Evolutionary conservation across 2,329 filamentous ascomycete genomes (phyloP), one percentile per base, ranked within the genome.

Genomic region (Fusarium chuoi): DNA sequence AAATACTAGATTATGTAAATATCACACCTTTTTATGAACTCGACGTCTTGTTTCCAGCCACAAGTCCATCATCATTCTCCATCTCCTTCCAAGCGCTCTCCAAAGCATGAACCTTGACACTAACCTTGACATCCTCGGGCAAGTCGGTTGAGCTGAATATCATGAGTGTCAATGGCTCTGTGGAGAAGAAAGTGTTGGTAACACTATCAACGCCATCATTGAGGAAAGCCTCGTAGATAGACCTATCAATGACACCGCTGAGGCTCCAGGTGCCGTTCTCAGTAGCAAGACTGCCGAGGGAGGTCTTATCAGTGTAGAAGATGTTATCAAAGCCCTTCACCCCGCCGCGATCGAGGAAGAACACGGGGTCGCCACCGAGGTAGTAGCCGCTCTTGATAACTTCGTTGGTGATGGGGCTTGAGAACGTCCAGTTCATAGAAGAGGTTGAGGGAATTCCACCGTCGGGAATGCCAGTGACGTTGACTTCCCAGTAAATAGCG

Each of bases 401-500:
- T 38, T 82, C 80, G 30, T 77, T 78, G 1, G 78, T 76, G 4
- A 42, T 24, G 1, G 79, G 76, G 46, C 75, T 78, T 3, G 58
- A 14, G 35, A 81, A 76, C 0, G 76, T 79, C 35, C 82, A 81
- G 46, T 81, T 79, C 36, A 82, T 46, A 0, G 76, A 77, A 3
- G 80, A 77, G 2, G 68, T 72, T 6, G 74, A 48, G 0, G 73
- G 26, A 0, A 79, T 51, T 5, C 73, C 73, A 1, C 30, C 56
- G 3, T 74, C 52, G 1, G 79, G 77, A 12, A 81, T 71, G 1
- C 79, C 82, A 15, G 86, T 87, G 44, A 91, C 81, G 68, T 89
- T 88, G 49, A 85, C 84, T 61, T 89, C 86, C 75, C 90, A 86
- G 75, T 88, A 89, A 6, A 91, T 74, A 0, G 89, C 88, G 12